Evolutionary conservation across 768 basidiomycete genomes (phyloP), one percentile per base, ranked within the genome.

Genomic region (Termitomyces sp.): DNA sequence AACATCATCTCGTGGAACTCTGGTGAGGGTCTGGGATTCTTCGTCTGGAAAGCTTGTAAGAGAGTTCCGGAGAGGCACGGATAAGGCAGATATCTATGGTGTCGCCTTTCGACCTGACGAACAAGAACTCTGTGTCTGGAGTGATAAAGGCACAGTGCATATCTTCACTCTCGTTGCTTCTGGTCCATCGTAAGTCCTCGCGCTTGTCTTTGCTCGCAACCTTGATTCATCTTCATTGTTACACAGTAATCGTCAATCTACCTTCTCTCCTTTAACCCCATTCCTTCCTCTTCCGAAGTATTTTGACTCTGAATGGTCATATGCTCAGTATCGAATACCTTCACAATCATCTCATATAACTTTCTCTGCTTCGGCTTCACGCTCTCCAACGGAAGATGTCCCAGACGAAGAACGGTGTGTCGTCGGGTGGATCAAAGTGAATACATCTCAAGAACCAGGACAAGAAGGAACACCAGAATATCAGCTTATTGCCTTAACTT

Each of bases 281-380:
- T 94, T 87, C 64, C 71, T 96, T 10, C 89, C 88, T 13, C 76
- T 92, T 32, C 93, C 93, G 16, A 91, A 89, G 58, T 96, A 96
- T 68, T 94, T 97, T 66, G 85, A 86, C 64, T 94, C 92, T n/a
- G 88, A 94, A 68, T 96, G 94, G 94, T 95, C 94, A 0, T 94
- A 96, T 65, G 91, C 94, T 13, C 89, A 91, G 60, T 97, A 91
- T 67, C 83, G 91, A 40, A 89, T 97, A 64, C 94, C 94, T 3
- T 75, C 88, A 2, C 90, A 92, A 61, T 86, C 88, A 1, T 76
- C 92, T 7, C 91, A 94, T 59, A 87, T 93, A 44, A 86, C 89
- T 11, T 71, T 94, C 12, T 81, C 88, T 3, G 79, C 84, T n/a
- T 78, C 84, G 1, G 67, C 80, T 11, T 69, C 73, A 47, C 79